Base-by-base conservation (phyloP, 257 asterid species). In the Leonotis leonurus region DNA sequence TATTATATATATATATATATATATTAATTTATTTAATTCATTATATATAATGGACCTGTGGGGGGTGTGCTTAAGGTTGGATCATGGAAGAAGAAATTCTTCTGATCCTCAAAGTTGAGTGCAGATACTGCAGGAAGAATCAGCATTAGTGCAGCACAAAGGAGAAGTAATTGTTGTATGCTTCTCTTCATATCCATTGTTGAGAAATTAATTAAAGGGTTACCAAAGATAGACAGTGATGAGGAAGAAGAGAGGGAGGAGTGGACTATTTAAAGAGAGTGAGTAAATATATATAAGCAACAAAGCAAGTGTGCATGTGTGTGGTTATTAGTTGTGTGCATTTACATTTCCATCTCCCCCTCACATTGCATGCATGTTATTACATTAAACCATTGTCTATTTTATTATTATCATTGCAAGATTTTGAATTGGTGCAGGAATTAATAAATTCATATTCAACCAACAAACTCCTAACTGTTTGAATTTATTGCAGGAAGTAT, bases 271-370 rank as follows among this genome's bases (percentile, higher is more conserved):
- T 73, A 75, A 6, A 56, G 64, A 65, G 78, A 69, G 24, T 14
- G 81, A 73, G 80, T 89, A 82, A 82, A 84, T 82, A 80, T 50
- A 84, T 82, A 80, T 50, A 72, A 74, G 64, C 84, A 75, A 85
- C 78, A 78, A 77, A 73, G 67, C 41, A 13, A 55, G 84, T 33
- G 39, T 33, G 39, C 2, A 1, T 30, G 35, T 76, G 35, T 61
- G 81, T 73, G 78, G 95, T 83, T 83, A 67, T 77, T 88, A 87
- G 30, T 46, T 46, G 52, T 57, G 61, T 14, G 75, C 79, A 74
- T 74, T 74, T 52, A 74, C n/a, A 62, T 56, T 62, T 0, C 40
- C 48, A 62, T 74, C 56, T 33, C 48, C 14, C 45, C 20, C 29
- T 33, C 64, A 30, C 68, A 51, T 55, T 63, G 54, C 60, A 35